These are phyloP conservation scores for Pisolithus sp. DNA, from an alignment of 768 basidiomycete species.

Conservation along the genomic window DNA sequence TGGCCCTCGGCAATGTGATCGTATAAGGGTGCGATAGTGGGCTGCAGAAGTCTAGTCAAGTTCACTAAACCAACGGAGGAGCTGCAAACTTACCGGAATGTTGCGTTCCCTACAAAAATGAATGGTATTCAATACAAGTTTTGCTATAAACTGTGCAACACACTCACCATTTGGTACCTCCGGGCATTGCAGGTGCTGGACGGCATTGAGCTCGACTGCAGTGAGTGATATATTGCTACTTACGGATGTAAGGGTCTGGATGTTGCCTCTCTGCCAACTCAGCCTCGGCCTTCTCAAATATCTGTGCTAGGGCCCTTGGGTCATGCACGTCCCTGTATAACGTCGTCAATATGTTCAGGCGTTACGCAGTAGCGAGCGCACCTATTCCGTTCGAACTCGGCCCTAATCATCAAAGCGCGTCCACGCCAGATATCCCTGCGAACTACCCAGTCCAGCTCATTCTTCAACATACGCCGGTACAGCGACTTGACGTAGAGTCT, in stretches of 20 bases:
- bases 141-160: not conserved
- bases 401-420: slow-evolving; percentile 80
- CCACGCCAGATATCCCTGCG: slow-evolving; percentile 81
- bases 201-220: not conserved
- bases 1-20: slow-evolving; percentile 45
- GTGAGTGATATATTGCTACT: slow-evolving; percentile 29
- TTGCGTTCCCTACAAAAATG: slow-evolving; percentile 1
- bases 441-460: slow-evolving; percentile 86
- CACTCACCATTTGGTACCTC: slow-evolving; percentile 93
- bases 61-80: not conserved
- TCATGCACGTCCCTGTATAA: slow-evolving; percentile 68
- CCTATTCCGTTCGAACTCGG: slow-evolving; percentile 92
- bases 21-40: slow-evolving; percentile 55
- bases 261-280: slow-evolving; percentile 61
- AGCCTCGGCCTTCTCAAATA: slow-evolving; percentile 77
- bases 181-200: slow-evolving; percentile 74
- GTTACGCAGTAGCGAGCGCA: slow-evolving; percentile 22
- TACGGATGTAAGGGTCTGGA: slow-evolving; percentile 91
- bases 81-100: slow-evolving; percentile 47
- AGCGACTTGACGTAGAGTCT: slow-evolving; percentile 85
- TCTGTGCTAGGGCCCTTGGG: slow-evolving; percentile 71
- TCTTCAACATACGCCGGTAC: slow-evolving; percentile 81
- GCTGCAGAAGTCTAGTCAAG: slow-evolving; percentile 33
- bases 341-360: not conserved
- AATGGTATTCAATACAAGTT: not conserved